phyloP scores from a whole-genome alignment of 2,329 filamentous ascomycete genomes.

The Myriosclerotinia duriaeana region DNA sequence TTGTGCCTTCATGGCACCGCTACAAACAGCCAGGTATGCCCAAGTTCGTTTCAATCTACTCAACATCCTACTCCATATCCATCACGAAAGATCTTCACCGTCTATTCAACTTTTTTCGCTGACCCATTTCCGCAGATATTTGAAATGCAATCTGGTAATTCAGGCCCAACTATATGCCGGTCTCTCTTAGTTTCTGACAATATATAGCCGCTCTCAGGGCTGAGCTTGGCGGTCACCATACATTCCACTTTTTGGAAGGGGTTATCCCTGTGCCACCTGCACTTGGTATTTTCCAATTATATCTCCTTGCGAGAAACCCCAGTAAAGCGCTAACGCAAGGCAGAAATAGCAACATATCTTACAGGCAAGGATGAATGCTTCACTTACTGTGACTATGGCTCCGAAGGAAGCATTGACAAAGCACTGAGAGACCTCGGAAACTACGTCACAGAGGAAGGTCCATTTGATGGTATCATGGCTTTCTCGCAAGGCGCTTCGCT shows the following conservation, averaged over 20 bases:
- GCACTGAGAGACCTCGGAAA: not conserved
- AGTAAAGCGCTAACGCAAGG: not conserved
- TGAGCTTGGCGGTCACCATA: conserved; percentile 9
- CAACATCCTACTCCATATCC: not conserved
- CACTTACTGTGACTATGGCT: conserved; percentile 5
- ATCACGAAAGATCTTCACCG: not conserved
- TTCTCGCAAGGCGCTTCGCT: conserved; percentile 5
- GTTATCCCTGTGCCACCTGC: not conserved
- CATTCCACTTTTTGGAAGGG: conserved; percentile 6
- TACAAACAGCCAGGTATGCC: conserved; percentile 1
- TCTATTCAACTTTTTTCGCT: not conserved
- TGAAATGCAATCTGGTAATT: conserved; percentile 7
- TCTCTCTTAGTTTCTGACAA: not conserved
- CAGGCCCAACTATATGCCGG: not conserved
- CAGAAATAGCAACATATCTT: not conserved
- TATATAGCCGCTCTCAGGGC: conserved; percentile 2
- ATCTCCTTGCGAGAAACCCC: not conserved
- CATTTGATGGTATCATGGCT: conserved; percentile 14
- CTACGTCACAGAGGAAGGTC: conserved; percentile 7
- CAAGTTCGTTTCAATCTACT: not conserved
- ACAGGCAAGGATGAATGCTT: conserved; percentile 4
- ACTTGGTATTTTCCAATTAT: not conserved
- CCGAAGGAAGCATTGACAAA: not conserved
- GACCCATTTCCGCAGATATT: not conserved
- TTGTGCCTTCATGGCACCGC: conserved; percentile 13